Evolutionary conservation across 768 basidiomycete species (phyloP), one percentile per base, ranked within the genome.

Genomic region (Boletellus sp.): DNA sequence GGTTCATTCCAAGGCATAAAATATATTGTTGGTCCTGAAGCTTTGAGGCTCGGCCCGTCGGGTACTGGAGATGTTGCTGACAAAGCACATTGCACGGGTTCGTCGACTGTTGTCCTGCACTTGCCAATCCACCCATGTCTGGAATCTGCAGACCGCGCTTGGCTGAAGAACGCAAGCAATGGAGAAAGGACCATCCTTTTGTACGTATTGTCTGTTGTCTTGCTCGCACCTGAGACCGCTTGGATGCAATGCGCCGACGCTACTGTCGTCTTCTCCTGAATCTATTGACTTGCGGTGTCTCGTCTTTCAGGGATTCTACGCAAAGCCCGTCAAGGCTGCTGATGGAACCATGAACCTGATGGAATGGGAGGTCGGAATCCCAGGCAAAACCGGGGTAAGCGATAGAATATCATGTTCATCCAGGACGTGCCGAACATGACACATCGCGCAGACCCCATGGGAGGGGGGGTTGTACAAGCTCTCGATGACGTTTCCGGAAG

Each of bases 331-430:
- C 39, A 99, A 99, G 72, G 79, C 84, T 17, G 65, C 83, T 20
- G 96, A 99, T 71, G 93, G 95, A 16, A 87, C 93, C 3, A 85
- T 97, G 84, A 94, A 98, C 70, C 76, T 99, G 42, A 83, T 98
- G 82, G 85, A 92, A 67, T 99, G 96, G 96, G 96, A 98, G 67
- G 94, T 96, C 2, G 96, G 96, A 20, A 98, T 99, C 59, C 96
- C 96, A 16, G 96, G 96, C 24, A 98, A 96, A 72, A 55, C 77
- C 42, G 78, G 77, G 52, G 96, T 96, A 70, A 71, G 90, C 79
- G 12, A 28, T 31, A n/a, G 31, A 31, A 47, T 45, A 31, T 42
- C 43, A 42, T 35, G 47, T 47, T 42, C 33, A 39, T 43, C 41
- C 34, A 32, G 32, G 39, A 43, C 33, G 47, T 52, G 56, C 48